A percentile compares a stretch with the other conserved stretches of the same genome.
These are phyloP conservation scores for Penicillium maclennaniae DNA, from an alignment of 495 filamentous ascomycete genomes.

Conservation along the genomic window DNA sequence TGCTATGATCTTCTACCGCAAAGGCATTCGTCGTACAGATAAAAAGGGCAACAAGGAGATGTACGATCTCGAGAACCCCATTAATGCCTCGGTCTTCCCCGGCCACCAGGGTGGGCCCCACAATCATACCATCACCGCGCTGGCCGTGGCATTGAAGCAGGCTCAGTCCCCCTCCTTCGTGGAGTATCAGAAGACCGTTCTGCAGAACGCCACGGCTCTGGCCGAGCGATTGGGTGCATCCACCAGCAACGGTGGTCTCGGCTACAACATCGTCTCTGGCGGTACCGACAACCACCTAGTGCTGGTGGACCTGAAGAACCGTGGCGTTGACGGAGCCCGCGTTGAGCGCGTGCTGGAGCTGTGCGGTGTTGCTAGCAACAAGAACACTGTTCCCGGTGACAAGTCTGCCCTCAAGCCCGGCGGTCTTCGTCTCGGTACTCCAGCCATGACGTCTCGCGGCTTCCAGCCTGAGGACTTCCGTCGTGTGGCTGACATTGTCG, in stretches of 20 bases:
- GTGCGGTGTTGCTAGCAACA: constrained; percentile 93
- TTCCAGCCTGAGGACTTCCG: constrained; percentile 84
- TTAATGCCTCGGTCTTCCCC: constrained; percentile 97
- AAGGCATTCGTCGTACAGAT: constrained; percentile 78
- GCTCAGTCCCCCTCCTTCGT: constrained; percentile 86
- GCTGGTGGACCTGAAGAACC: constrained; percentile 90
- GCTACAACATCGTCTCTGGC: constrained; percentile 86
- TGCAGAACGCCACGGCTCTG: constrained; percentile 84
- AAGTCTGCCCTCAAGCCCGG: constrained; percentile 88
- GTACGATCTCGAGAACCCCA: constrained; percentile 90
- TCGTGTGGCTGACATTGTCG: constrained; percentile 89
- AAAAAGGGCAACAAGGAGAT: constrained; percentile 81
- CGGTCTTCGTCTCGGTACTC: constrained; percentile 87
- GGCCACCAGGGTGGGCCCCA: constrained; percentile 97
- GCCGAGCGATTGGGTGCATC: constrained; percentile 67
- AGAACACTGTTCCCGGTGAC: constrained; percentile 97
- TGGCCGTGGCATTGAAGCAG: constrained; percentile 91
- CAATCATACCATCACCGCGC: constrained; percentile 97
- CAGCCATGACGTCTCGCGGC: constrained; percentile 95
- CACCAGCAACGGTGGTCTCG: constrained; percentile 70
- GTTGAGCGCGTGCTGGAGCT: constrained; percentile 94
- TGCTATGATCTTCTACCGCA: constrained; percentile 97
- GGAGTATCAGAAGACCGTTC: constrained; percentile 81
- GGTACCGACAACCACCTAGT: constrained; percentile 98
- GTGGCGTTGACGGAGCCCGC: constrained; percentile 82